Conservation (phyloP, 1,284 basidiomycete species). For the Austroboletus niveus region DNA sequence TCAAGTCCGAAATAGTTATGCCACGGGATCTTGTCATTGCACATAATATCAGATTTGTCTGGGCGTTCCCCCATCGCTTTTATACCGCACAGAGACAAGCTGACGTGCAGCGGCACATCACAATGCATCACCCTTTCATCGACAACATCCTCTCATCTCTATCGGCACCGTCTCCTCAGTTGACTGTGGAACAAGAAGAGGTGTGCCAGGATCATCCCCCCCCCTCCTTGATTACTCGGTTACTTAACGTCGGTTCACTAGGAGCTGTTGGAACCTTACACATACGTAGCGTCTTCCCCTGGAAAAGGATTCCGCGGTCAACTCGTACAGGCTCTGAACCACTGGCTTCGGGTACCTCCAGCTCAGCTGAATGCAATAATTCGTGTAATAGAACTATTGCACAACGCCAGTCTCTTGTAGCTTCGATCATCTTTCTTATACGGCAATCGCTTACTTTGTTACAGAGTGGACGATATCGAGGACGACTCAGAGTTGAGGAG, state of each 20-base stretch:
- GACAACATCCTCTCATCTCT: conserved; percentile 24
- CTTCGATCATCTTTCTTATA: background rate
- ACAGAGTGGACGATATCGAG: conserved; percentile 82
- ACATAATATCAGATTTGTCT: conserved; percentile 5
- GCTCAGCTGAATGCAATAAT: conserved; percentile 74
- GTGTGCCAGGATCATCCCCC: conserved; percentile 9
- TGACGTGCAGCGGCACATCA: background rate
- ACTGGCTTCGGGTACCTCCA: conserved; percentile 82
- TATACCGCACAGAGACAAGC: conserved; percentile 9
- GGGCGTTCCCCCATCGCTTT: background rate
- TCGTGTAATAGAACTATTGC: conserved; percentile 85
- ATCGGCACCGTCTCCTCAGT: conserved; percentile 6
- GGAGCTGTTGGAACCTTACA: conserved; percentile 85
- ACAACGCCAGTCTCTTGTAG: conserved; percentile 78
- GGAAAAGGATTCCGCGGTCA: conserved; percentile 92
- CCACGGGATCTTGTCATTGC: conserved; percentile 1
- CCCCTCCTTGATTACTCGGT: background rate
- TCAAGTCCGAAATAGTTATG: conserved; percentile 4
- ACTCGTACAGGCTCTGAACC: conserved; percentile 91
- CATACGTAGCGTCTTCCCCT: conserved; percentile 81
- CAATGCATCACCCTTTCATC: conserved; percentile 24
- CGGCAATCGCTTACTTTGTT: background rate
- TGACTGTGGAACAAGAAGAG: conserved; percentile 19
- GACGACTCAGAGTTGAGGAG: conserved; percentile 70
- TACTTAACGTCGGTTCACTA: background rate